Conservation (phyloP, 2,329 filamentous ascomycete species). For the Diplodia sapinea region DNA sequence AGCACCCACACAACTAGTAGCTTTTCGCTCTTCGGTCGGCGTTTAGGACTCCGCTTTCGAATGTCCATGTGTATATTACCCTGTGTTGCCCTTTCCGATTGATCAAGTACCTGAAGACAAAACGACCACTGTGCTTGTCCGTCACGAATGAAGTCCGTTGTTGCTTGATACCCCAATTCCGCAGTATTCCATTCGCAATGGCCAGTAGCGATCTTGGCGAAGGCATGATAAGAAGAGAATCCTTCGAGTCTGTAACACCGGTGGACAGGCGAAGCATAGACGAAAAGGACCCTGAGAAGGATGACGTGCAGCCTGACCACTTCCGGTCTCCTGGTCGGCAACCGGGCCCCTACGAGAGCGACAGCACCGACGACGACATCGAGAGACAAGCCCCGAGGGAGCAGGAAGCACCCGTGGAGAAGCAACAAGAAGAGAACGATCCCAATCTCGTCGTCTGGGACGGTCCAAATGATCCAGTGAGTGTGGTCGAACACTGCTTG, state of each 20-base stretch:
- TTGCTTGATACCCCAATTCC: background rate
- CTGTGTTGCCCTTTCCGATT: background rate
- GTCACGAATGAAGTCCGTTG: background rate
- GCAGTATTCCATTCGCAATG: background rate
- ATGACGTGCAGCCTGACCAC: background rate
- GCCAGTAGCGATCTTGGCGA: background rate
- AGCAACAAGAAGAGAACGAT: slow-evolving; percentile 19
- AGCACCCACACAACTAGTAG: background rate
- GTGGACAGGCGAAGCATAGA: slow-evolving; percentile 19
- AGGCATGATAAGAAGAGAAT: background rate
- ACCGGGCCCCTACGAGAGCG: background rate
- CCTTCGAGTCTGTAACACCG: background rate
- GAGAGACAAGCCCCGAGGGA: slow-evolving; percentile 17
- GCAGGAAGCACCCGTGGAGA: background rate
- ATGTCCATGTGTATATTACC: background rate
- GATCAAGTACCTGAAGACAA: background rate
- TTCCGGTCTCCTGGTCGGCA: background rate
- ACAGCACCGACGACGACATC: slow-evolving; percentile 14
- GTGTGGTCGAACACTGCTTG: too few species aligned
- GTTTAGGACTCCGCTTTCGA: background rate
- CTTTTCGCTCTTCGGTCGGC: background rate
- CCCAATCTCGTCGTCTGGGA: slow-evolving; percentile 26
- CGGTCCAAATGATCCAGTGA: slow-evolving; percentile 33
- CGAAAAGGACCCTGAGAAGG: slow-evolving; percentile 4
- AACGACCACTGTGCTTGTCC: background rate